Evolutionary conservation across 73 alveolate species (phyloP).

Genomic region (Stentor roeselii): DNA sequence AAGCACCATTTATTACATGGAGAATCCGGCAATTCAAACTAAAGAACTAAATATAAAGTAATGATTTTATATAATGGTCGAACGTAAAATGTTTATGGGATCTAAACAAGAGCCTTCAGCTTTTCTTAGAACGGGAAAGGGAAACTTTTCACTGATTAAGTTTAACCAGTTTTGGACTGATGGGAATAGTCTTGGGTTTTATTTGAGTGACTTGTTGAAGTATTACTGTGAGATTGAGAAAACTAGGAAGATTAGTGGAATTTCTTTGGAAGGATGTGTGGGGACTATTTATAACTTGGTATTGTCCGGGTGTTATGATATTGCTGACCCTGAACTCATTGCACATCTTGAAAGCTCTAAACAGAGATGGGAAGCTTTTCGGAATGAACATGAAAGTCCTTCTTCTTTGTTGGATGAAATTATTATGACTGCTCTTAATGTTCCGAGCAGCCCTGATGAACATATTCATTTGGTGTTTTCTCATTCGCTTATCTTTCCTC

Average conservation of each 20-base stretch:
- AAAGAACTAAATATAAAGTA: too few species aligned
- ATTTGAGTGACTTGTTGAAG: background rate
- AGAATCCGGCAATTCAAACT: background rate
- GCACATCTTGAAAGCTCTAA: background rate
- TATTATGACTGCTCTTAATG: background rate
- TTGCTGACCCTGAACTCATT: background rate
- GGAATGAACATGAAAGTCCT: background rate
- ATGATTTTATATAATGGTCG: too few species aligned
- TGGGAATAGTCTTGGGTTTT: background rate
- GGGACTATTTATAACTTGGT: background rate
- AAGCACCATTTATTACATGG: slow-evolving; percentile 21
- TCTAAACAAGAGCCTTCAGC: background rate
- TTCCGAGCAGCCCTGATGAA: background rate
- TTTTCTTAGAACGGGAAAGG: background rate
- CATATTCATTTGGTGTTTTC: background rate
- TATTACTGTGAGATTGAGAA: background rate
- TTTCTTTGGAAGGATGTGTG: background rate
- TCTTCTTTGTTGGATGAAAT: background rate
- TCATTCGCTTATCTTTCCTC: background rate
- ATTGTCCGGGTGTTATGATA: background rate
- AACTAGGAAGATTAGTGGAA: background rate
- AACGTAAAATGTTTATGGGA: too few species aligned
- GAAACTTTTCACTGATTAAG: background rate
- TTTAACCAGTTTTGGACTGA: slow-evolving; percentile 11
- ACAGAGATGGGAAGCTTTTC: background rate